Evolutionary conservation across 345 rosid species (phyloP).

Genomic region (Trapa incisa): DNA sequence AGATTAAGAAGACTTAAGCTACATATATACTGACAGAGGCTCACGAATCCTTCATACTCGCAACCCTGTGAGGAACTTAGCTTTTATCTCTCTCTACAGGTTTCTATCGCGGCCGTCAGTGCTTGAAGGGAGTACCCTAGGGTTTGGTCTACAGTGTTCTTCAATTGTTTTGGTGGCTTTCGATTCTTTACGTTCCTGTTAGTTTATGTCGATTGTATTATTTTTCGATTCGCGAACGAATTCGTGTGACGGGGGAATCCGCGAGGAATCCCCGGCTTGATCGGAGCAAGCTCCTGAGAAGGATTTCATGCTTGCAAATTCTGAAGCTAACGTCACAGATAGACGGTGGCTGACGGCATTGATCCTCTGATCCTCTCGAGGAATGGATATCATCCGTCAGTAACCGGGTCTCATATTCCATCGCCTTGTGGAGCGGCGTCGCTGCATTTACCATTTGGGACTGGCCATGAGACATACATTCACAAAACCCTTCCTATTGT

Average conservation of each 20-base stretch:
- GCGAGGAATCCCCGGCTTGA: slow-evolving; percentile 9
- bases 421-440: slow-evolving; percentile 45
- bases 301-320: slow-evolving; percentile 10
- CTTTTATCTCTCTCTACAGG: background rate
- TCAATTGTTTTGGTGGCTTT: background rate
- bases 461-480: slow-evolving; percentile 34
- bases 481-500: background rate
- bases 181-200: background rate
- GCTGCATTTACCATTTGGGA: slow-evolving; percentile 37
- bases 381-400: slow-evolving; percentile 12
- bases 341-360: slow-evolving; percentile 15
- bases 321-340: slow-evolving; percentile 23
- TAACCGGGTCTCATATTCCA: slow-evolving; percentile 43
- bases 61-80: too few relatives aligned
- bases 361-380: slow-evolving; percentile 3
- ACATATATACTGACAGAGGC: background rate
- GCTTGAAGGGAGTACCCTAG: too few relatives aligned
- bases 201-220: background rate
- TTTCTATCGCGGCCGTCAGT: background rate
- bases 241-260: slow-evolving; percentile 13
- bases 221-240: background rate
- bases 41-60: too few relatives aligned
- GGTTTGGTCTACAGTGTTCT: background rate
- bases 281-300: slow-evolving; percentile 15
- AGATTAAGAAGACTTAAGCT: too few relatives aligned